A percentile compares a stretch with the other conserved stretches of the same genome.
Conservation (phyloP, 2,329 filamentous ascomycete genomes). For the Stagonosporopsis cucurbitacearum region DNA sequence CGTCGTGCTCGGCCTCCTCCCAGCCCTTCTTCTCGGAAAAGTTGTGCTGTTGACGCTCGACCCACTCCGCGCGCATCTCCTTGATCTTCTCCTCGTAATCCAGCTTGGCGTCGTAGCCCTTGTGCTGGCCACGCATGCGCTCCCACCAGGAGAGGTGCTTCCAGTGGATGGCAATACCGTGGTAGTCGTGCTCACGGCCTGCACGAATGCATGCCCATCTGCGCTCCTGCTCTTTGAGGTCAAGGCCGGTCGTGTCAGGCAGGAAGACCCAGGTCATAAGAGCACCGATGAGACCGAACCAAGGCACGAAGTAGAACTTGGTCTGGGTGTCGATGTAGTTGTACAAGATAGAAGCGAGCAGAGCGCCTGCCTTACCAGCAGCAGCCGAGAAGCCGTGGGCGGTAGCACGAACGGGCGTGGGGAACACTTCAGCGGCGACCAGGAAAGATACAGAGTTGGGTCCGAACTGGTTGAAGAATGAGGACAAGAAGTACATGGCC, state of each 20-base stretch:
- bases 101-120: constrained; percentile 77
- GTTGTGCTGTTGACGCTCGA: constrained; percentile 62
- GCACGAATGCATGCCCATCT: constrained; percentile 86
- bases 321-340: constrained; percentile 87
- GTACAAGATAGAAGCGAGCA: constrained; percentile 87
- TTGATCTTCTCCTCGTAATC: constrained; percentile 86
- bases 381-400: constrained; percentile 96
- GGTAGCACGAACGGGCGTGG: constrained; percentile 88
- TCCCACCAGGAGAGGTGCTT: constrained; percentile 90
- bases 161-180: constrained; percentile 90
- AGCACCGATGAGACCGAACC: constrained; percentile 91
- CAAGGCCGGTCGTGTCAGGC: constrained; percentile 95
- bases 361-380: constrained; percentile 84
- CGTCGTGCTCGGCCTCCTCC: constrained; percentile 38
- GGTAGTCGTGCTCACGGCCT: constrained; percentile 81
- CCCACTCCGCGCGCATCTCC: constrained; percentile 71
- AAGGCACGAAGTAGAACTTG: constrained; percentile 92
- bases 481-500: constrained; percentile 96
- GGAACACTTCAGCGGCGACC: constrained; percentile 94
- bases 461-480: constrained; percentile 99
- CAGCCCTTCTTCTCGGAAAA: constrained; percentile 41
- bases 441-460: constrained; percentile 97
- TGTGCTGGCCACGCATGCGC: constrained; percentile 76
- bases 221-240: constrained; percentile 96
- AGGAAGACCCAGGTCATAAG: constrained; percentile 84